Percentiles rank a stretch among this genome's conserved stretches.
Evolutionary conservation across 225 moss, liverwort and hornwort genomes (phyloP).

Genomic region (Climacium dendroides): DNA sequence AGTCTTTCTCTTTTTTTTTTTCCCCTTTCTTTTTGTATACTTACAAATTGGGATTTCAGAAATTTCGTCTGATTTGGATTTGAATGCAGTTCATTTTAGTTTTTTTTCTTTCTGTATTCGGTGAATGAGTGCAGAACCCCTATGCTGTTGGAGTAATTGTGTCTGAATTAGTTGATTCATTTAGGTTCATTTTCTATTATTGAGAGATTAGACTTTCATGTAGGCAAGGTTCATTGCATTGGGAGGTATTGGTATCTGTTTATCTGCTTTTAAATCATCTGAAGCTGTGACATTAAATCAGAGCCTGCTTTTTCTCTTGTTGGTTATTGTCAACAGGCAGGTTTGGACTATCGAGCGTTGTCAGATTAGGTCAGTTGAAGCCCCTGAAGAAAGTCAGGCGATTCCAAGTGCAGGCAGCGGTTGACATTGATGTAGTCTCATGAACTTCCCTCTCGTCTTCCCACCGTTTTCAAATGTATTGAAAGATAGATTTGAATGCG

Average conservation of each 20-base stretch:
- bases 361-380: slow-evolving; percentile 15
- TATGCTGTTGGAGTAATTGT: not conserved
- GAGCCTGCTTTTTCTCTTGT: not conserved
- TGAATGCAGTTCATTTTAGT: not conserved
- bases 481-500: not conserved
- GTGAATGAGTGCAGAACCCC: not conserved
- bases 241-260: not conserved
- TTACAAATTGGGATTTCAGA: not conserved
- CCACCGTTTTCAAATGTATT: not conserved
- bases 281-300: not conserved
- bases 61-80: not conserved
- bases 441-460: not conserved
- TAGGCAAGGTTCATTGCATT: not conserved
- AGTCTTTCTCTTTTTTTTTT: not conserved
- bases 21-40: not conserved
- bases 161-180: not conserved
- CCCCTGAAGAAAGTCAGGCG: slow-evolving; percentile 10
- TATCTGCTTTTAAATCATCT: not conserved
- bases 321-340: slow-evolving; percentile 7
- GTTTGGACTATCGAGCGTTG: not conserved
- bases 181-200: not conserved
- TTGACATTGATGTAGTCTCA: slow-evolving; percentile 16
- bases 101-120: not conserved
- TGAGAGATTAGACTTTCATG: not conserved
- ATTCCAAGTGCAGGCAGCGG: slow-evolving; percentile 28